Evolutionary conservation across 495 filamentous ascomycete genomes (phyloP).

Genomic region (Hypoxylon cercidicola): DNA sequence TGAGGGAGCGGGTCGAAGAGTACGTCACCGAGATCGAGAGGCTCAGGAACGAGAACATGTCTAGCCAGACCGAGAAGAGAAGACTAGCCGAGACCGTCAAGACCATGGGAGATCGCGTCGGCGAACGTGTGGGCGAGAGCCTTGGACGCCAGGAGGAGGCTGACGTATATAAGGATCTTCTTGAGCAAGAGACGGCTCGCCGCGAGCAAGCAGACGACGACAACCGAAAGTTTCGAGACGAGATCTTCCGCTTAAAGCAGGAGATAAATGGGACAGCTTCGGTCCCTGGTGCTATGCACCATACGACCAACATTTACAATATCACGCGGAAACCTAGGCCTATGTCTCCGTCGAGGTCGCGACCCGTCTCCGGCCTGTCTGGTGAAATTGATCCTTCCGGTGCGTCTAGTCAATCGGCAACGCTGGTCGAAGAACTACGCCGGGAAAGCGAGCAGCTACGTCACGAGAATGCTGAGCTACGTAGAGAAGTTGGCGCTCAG

Average conservation of each 20-base stretch:
- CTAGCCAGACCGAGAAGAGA: conserved; percentile 82
- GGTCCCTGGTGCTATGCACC: conserved; percentile 54
- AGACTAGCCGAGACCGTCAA: conserved; percentile 82
- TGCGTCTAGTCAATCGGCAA: conserved; percentile 68
- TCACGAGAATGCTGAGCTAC: conserved; percentile 91
- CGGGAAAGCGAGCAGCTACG: conserved; percentile 79
- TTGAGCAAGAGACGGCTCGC: conserved; percentile 90
- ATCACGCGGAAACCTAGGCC: conserved; percentile 69
- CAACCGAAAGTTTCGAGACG: conserved; percentile 84
- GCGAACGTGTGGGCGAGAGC: conserved; percentile 66
- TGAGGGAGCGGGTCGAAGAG: conserved; percentile 84
- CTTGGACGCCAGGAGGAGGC: conserved; percentile 85
- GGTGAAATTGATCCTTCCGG: conserved; percentile 66
- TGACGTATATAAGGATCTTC: conserved; percentile 92
- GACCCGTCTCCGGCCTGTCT: conserved; percentile 69
- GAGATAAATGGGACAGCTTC: conserved; percentile 58
- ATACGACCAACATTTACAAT: conserved; percentile 70
- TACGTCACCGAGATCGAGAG: conserved; percentile 86
- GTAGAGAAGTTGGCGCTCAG: conserved; percentile 92
- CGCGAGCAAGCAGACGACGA: conserved; percentile 93
- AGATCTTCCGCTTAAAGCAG: conserved; percentile 77
- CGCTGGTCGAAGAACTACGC: conserved; percentile 70
- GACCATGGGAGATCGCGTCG: conserved; percentile 71
- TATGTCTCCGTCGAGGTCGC: conserved; percentile 66
- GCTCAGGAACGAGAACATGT: conserved; percentile 76